These are phyloP conservation scores for Russula compacta DNA, from an alignment of 768 basidiomycete species.

Conservation along the genomic window DNA sequence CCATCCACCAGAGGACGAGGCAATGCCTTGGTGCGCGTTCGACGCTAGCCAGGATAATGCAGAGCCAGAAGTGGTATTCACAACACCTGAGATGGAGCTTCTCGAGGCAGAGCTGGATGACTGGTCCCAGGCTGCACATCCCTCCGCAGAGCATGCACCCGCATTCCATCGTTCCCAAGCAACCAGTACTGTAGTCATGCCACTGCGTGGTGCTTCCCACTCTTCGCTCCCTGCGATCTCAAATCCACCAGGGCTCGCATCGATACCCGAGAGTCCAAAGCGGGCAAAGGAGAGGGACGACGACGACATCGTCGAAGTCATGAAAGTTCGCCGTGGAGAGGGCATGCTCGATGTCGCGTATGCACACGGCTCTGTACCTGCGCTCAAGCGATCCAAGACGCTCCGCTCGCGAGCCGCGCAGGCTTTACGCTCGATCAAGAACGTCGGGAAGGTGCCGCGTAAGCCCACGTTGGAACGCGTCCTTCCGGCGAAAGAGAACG, in stretches of 20 bases:
- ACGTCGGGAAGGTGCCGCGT: slow-evolving; percentile 24
- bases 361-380: slow-evolving; percentile 12
- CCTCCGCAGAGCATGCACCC: slow-evolving; percentile 26
- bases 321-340: slow-evolving; percentile 28
- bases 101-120: slow-evolving; percentile 25
- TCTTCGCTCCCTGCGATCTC: not conserved
- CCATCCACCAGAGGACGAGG: slow-evolving; percentile 32
- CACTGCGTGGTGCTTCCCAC: slow-evolving; percentile 21
- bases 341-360: slow-evolving; percentile 24
- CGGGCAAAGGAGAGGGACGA: slow-evolving; percentile 21
- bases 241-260: slow-evolving; percentile 3
- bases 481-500: slow-evolving; percentile 8
- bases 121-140: slow-evolving; percentile 21
- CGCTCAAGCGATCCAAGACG: slow-evolving; percentile 27
- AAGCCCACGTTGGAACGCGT: slow-evolving; percentile 10
- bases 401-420: slow-evolving; percentile 29
- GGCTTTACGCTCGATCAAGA: slow-evolving; percentile 31
- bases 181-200: slow-evolving; percentile 25
- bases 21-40: slow-evolving; percentile 29
- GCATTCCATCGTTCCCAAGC: slow-evolving; percentile 24
- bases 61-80: slow-evolving; percentile 17
- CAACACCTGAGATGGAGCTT: slow-evolving; percentile 26
- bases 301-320: slow-evolving; percentile 30
- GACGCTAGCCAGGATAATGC: slow-evolving; percentile 23
- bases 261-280: slow-evolving; percentile 10